These are phyloP conservation scores for Xerocomus potaroensis DNA, from an alignment of 768 basidiomycete genomes.

Conservation along the genomic window DNA sequence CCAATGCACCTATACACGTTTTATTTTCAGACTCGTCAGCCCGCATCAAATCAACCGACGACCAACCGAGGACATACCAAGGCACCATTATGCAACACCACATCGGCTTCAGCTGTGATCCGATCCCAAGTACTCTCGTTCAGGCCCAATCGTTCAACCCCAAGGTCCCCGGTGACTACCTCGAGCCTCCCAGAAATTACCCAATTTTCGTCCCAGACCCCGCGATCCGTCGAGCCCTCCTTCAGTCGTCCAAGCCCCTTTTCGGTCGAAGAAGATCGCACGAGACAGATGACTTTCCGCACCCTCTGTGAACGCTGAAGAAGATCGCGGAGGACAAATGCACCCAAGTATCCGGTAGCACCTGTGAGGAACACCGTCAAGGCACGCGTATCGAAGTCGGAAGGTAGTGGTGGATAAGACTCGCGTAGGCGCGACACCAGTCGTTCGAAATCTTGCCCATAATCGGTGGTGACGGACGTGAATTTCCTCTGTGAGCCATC, in stretches of 20 bases:
- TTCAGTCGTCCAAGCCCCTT: constrained; percentile 67
- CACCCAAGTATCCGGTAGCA: constrained; percentile 95
- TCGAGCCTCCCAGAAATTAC: constrained; percentile 60
- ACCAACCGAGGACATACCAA: constrained; percentile 72
- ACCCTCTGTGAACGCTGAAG: constrained; percentile 60
- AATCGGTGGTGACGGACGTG: constrained; percentile 46
- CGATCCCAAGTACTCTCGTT: constrained; percentile 57
- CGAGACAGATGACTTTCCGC: constrained; percentile 87
- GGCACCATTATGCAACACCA: constrained; percentile 94
- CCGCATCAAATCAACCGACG: not conserved
- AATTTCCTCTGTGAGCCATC: constrained; percentile 15
- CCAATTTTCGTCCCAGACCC: constrained; percentile 90
- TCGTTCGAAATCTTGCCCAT: constrained; percentile 71
- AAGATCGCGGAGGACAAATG: constrained; percentile 82
- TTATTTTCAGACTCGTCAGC: not conserved
- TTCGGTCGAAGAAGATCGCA: constrained; percentile 63
- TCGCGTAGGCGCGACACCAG: constrained; percentile 55
- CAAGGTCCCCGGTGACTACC: constrained; percentile 82
- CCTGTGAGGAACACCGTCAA: constrained; percentile 93
- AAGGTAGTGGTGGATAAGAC: constrained; percentile 57
- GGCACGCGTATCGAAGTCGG: constrained; percentile 48
- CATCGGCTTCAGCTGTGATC: constrained; percentile 70
- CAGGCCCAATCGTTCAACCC: constrained; percentile 71
- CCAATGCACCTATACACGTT: constrained; percentile 80
- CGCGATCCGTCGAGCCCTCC: constrained; percentile 70